Evolutionary conservation across 2,329 filamentous ascomycete species (phyloP), one percentile per base, ranked within the genome.

Genomic region (Dryadomyces sulphureus): DNA sequence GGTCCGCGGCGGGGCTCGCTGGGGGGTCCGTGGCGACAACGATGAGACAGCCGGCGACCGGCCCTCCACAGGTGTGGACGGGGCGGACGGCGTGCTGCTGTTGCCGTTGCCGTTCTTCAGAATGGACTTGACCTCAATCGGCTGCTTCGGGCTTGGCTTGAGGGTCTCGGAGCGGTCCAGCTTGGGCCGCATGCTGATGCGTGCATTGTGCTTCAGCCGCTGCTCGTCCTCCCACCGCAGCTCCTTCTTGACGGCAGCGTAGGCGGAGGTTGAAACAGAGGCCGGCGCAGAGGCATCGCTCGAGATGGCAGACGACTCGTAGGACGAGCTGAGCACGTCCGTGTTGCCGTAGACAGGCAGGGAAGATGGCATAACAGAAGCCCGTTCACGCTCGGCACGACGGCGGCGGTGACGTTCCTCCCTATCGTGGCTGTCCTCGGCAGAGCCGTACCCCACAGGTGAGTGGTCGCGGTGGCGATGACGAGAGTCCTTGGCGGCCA

Each of bases 211-310:
- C 30, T 51, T 48, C 43, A 47, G 41, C 40, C 53, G 47, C 51
- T 57, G 48, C 45, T 60, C 49, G 50, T 61, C 59, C 36, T 58
- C 56, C 54, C 55, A 59, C 11, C 55, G 54, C 17, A 60, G 52
- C 24, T 56, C 51, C 50, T 59, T 59, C 47, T 49, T 51, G 38
- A 42, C 45, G 19, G 45, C 48, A 11, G 47, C 41, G 14, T 43
- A 42, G 27, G 53, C 49, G 8, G 52, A 45, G 11, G 48, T 27
- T 11, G 48, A 25, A n/a, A n/a, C n/a, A 5, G 48, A 12, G 21
- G 45, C 43, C 2, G 32, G 2, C 16, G 41, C 25, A 21, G 27
- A 41, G n/a, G 21, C 38, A 3, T 42, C 22, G 8, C 39, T 41
- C 4, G 45, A 42, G 30, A 16, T 24, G 12, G 14, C 24, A 38